A percentile compares a stretch with the other conserved stretches of the same genome.
phyloP scores from a whole-genome alignment of 2,329 filamentous ascomycete species.

The Rhynchosporium graminicola region DNA sequence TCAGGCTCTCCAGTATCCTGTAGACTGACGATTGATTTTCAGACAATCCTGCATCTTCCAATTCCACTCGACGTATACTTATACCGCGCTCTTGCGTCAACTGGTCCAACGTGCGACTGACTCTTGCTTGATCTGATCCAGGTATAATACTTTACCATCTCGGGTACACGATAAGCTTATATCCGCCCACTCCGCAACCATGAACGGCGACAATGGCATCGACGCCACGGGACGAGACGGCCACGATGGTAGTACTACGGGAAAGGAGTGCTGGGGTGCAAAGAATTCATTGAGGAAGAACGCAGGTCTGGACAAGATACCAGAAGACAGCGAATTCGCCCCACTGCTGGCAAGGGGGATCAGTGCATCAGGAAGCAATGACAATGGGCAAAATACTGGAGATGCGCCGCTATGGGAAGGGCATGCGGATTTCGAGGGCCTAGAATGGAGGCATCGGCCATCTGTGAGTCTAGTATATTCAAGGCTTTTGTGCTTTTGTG shows the following conservation, averaged over 20 bases:
- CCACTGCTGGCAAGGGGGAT: conserved; percentile 35
- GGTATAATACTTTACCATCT: neutral
- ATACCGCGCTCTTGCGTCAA: conserved; percentile 2
- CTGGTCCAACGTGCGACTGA: neutral
- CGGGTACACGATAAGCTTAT: conserved; percentile 17
- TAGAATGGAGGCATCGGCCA: conserved; percentile 64
- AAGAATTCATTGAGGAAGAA: conserved; percentile 32
- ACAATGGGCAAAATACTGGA: conserved; percentile 15
- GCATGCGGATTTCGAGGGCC: conserved; percentile 57
- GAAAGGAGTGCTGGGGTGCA: conserved; percentile 31
- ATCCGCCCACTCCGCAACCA: conserved; percentile 9
- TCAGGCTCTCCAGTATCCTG: neutral
- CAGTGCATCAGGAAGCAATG: conserved; percentile 17
- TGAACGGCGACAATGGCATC: conserved; percentile 21
- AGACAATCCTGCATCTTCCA: neutral
- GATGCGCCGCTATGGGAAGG: conserved; percentile 48
- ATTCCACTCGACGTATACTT: neutral
- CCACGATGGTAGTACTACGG: neutral
- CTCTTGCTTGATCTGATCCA: neutral
- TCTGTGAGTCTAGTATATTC: conserved; percentile 50
- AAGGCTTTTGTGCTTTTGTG: neutral
- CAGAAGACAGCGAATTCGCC: conserved; percentile 20
- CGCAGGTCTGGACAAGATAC: conserved; percentile 22
- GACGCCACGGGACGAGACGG: conserved; percentile 1
- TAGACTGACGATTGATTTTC: neutral